Percentiles rank a stretch among this genome's conserved stretches.
These are phyloP conservation scores for Eucalyptus erythrocorys DNA, from an alignment of 345 rosid species.

Conservation along the genomic window DNA sequence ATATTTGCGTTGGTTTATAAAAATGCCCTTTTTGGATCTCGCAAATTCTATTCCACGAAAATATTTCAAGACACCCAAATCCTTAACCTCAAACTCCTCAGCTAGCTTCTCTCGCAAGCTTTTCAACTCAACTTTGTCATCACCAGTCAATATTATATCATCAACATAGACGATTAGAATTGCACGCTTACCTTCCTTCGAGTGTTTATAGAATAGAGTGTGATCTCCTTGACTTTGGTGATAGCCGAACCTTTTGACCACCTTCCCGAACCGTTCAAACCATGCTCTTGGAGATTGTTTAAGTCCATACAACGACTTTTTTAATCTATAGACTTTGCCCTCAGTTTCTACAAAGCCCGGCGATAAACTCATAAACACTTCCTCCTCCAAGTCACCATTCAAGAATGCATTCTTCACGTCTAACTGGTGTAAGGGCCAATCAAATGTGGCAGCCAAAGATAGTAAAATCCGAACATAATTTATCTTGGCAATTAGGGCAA, in stretches of 20 bases:
- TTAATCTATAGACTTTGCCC: not conserved
- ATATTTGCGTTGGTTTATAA: not conserved
- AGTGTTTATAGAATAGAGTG: not conserved
- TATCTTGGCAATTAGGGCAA: not conserved
- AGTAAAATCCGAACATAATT: too few relatives aligned
- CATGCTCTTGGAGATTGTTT: not conserved
- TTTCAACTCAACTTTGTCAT: not conserved
- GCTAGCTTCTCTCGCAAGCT: not conserved
- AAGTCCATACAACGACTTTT: not conserved
- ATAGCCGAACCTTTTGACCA: not conserved
- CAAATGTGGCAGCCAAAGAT: not conserved
- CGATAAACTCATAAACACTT: not conserved
- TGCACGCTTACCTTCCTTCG: not conserved
- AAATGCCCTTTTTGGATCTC: not conserved
- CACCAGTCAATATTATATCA: not conserved
- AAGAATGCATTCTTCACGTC: not conserved
- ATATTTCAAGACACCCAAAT: not conserved
- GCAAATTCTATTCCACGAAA: not conserved
- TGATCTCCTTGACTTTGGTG: not conserved
- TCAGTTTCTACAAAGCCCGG: not conserved
- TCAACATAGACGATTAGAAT: not conserved
- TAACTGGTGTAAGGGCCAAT: not conserved
- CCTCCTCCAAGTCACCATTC: not conserved
- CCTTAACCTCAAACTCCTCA: not conserved
- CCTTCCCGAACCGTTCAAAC: not conserved